These are phyloP conservation scores for Sarcocystis neurona DNA, from an alignment of 169 alveolate species.

Conservation along the genomic window DNA sequence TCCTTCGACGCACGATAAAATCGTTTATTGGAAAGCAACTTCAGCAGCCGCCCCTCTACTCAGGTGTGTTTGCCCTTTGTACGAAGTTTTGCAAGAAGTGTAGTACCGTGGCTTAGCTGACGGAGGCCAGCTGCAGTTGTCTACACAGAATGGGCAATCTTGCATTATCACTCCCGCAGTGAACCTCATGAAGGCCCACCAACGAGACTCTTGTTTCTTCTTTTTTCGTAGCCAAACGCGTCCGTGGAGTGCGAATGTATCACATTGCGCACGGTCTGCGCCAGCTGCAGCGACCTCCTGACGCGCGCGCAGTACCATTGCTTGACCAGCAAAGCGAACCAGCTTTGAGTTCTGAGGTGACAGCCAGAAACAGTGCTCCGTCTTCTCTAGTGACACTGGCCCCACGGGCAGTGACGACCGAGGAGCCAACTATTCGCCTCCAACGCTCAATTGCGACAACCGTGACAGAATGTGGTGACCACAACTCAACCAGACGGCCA, in stretches of 20 bases:
- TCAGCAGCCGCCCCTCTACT: slow-evolving; percentile 57
- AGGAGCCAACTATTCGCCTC: not conserved
- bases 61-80: slow-evolving; percentile 21
- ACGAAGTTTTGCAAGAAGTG: not conserved
- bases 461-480: no score
- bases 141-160: not conserved
- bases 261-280: slow-evolving; percentile 3
- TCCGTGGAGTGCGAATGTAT: slow-evolving; percentile 29
- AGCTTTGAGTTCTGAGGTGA: not conserved
- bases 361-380: not conserved
- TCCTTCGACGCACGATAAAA: not conserved
- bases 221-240: slow-evolving; percentile 5
- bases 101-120: not conserved
- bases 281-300: not conserved
- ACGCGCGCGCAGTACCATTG: not conserved
- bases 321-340: not conserved
- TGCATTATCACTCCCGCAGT: no score
- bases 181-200: no score
- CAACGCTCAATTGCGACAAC: no score
- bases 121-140: not conserved
- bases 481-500: no score
- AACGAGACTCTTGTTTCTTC: not conserved
- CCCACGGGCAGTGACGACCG: not conserved
- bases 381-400: not conserved
- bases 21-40: slow-evolving; percentile 30